These are phyloP conservation scores for Rubia yunnanensis DNA, from an alignment of 257 asterid genomes.

Conservation along the genomic window DNA sequence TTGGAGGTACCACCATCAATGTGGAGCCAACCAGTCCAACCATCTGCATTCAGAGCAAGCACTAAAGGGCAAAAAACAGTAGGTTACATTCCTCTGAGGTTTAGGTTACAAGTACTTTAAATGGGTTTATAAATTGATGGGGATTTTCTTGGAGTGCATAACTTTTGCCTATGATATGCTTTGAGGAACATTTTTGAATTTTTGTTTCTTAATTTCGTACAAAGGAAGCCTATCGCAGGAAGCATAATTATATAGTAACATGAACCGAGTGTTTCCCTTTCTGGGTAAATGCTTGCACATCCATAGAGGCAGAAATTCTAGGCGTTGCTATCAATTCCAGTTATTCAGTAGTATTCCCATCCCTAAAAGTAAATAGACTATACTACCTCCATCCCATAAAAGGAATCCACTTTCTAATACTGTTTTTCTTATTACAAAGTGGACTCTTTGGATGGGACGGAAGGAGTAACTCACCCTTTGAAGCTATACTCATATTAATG, in stretches of 20 bases:
- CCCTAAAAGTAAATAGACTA: background rate
- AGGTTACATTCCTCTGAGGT: slow-evolving; percentile 17
- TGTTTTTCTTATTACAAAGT: background rate
- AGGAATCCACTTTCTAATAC: background rate
- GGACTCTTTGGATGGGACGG: background rate
- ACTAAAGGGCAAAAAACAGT: slow-evolving; percentile 47
- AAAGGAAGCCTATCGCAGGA: background rate
- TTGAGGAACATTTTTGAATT: background rate
- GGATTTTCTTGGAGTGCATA: background rate
- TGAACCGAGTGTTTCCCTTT: background rate
- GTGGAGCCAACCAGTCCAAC: slow-evolving; percentile 30
- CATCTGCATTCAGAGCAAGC: slow-evolving; percentile 34
- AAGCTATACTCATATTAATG: background rate
- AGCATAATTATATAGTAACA: background rate
- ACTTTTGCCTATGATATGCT: background rate
- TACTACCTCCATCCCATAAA: background rate
- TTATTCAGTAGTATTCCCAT: background rate
- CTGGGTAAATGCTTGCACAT: background rate
- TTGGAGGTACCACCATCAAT: slow-evolving; percentile 14
- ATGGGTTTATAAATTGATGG: background rate
- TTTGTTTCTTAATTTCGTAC: background rate
- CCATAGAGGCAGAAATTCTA: background rate
- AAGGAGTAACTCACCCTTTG: background rate
- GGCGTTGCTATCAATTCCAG: background rate
- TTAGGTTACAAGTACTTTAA: background rate